A percentile compares a stretch with the other conserved stretches of the same genome.
Conservation (phyloP, 2,329 filamentous ascomycete genomes). For the Aspergillus sp. region DNA sequence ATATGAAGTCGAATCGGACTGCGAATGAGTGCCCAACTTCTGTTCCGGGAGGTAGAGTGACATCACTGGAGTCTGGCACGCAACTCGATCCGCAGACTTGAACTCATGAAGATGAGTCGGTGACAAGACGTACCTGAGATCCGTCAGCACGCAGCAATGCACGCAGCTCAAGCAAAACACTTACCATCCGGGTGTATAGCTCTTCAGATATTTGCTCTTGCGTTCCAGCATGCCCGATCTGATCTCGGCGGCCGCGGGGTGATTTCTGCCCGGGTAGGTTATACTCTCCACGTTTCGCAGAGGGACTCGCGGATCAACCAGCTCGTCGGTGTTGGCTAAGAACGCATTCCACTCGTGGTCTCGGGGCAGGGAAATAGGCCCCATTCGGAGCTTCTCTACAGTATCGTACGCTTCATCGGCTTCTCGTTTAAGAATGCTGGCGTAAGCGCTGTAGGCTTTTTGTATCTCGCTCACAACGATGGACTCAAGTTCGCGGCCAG, state of each 20-base stretch:
- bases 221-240: slow-evolving; percentile 85
- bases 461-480: slow-evolving; percentile 97
- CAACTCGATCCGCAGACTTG: slow-evolving; percentile 88
- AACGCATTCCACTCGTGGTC: slow-evolving; percentile 86
- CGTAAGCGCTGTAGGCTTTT: slow-evolving; percentile 92
- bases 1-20: slow-evolving; percentile 72
- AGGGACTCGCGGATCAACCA: slow-evolving; percentile 75
- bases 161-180: slow-evolving; percentile 21
- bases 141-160: slow-evolving; percentile 6
- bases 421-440: slow-evolving; percentile 83
- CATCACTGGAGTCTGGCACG: slow-evolving; percentile 80
- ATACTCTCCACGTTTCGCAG: slow-evolving; percentile 72
- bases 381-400: slow-evolving; percentile 70
- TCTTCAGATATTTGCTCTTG: slow-evolving; percentile 98
- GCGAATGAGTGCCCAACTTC: slow-evolving; percentile 86
- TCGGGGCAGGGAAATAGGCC: slow-evolving; percentile 86
- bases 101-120: slow-evolving; percentile 97
- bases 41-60: slow-evolving; percentile 91
- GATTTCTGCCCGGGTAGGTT: slow-evolving; percentile 81
- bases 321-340: slow-evolving; percentile 69
- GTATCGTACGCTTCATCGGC: slow-evolving; percentile 70
- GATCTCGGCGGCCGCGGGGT: slow-evolving; percentile 74
- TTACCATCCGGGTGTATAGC: slow-evolving; percentile 90
- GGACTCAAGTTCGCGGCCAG: slow-evolving; percentile 86
- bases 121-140: slow-evolving; percentile 77